Evolutionary conservation across 2,329 filamentous ascomycete genomes (phyloP).

Genomic region (Orbilia javanica): DNA sequence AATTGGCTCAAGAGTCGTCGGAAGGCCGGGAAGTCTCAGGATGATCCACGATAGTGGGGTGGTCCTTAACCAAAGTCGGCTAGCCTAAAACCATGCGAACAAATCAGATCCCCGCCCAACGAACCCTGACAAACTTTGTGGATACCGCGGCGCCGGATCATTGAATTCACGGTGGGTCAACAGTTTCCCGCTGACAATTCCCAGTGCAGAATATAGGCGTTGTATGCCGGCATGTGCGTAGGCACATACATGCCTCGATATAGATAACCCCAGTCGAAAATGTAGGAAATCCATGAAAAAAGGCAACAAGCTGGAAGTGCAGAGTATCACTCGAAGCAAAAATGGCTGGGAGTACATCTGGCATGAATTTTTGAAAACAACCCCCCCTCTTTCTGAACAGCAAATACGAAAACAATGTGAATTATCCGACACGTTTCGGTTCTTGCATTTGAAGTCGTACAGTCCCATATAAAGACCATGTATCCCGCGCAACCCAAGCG

Average conservation of each 20-base stretch:
- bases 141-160: slow-evolving; percentile 6
- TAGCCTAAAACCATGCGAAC: background rate
- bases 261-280: background rate
- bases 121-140: background rate
- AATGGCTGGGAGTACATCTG: background rate
- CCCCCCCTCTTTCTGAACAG: background rate
- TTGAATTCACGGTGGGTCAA: background rate
- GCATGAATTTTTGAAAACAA: background rate
- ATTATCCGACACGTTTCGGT: background rate
- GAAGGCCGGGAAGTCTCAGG: slow-evolving; percentile 7
- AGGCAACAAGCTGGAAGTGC: background rate
- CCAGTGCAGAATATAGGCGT: background rate
- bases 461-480: slow-evolving; percentile 3
- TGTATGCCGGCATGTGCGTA: background rate
- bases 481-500: background rate
- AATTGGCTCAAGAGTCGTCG: slow-evolving; percentile 2
- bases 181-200: background rate
- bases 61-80: background rate
- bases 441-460: background rate
- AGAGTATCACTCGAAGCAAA: background rate
- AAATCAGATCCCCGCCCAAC: background rate
- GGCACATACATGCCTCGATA: too few relatives aligned
- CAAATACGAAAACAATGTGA: background rate
- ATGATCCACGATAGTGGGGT: slow-evolving; percentile 3
- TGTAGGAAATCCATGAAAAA: background rate